These are phyloP conservation scores for Pseudonectria buxi DNA, from an alignment of 2,329 filamentous ascomycete species.

Conservation along the genomic window DNA sequence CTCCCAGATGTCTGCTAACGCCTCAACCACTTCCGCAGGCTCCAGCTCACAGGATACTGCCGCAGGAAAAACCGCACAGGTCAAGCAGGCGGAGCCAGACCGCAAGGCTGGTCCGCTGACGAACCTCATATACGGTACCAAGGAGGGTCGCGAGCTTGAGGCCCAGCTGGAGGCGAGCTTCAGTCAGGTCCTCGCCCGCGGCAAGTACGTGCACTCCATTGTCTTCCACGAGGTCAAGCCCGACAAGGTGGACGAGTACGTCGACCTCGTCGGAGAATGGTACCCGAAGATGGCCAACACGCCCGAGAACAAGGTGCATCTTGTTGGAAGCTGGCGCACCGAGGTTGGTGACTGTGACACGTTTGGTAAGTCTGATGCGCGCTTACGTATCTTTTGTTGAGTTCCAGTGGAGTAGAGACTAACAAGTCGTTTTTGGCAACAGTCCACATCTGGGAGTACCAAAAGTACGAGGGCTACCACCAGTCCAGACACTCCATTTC, in stretches of 20 bases:
- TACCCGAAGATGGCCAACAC: slow-evolving; percentile 83
- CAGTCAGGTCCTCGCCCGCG: slow-evolving; percentile 86
- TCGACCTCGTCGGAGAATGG: slow-evolving; percentile 80
- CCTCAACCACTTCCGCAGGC: slow-evolving; percentile 34
- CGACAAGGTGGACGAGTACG: slow-evolving; percentile 92
- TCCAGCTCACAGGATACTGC: slow-evolving; percentile 29
- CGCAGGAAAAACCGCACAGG: slow-evolving; percentile 45
- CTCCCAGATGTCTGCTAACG: slow-evolving; percentile 35
- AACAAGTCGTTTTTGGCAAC: slow-evolving; percentile 10
- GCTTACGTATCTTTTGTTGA: not conserved
- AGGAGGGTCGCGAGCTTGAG: slow-evolving; percentile 89
- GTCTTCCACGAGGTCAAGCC: slow-evolving; percentile 94
- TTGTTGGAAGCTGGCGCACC: slow-evolving; percentile 96
- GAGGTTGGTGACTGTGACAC: slow-evolving; percentile 97
- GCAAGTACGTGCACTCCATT: slow-evolving; percentile 98
- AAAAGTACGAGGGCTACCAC: slow-evolving; percentile 94
- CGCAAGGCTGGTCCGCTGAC: slow-evolving; percentile 70
- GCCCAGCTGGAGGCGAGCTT: slow-evolving; percentile 95
- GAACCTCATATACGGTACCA: slow-evolving; percentile 92
- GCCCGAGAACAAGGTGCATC: slow-evolving; percentile 86
- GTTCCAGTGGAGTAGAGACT: too few species aligned
- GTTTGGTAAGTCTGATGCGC: slow-evolving; percentile 59
- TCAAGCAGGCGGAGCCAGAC: slow-evolving; percentile 46
- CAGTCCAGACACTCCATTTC: slow-evolving; percentile 81
- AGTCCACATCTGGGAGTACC: slow-evolving; percentile 99